These are phyloP conservation scores for Excoecaria cochinchinensis DNA, from an alignment of 345 rosid genomes.

Conservation along the genomic window DNA sequence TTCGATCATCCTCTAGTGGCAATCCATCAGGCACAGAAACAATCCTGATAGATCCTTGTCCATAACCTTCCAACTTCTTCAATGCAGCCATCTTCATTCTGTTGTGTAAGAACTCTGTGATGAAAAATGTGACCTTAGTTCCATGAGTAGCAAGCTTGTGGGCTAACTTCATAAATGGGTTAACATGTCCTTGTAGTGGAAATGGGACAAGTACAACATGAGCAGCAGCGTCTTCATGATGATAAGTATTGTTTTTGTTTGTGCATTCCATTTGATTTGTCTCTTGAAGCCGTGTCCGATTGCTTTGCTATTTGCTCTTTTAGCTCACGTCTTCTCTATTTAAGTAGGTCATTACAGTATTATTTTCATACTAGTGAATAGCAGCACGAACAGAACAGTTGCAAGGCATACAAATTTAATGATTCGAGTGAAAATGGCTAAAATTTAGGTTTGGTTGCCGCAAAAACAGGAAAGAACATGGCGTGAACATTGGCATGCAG, in stretches of 20 bases:
- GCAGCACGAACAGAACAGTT: neutral
- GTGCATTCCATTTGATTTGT: neutral
- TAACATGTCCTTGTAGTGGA: conserved; percentile 31
- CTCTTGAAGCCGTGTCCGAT: neutral
- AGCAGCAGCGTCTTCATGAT: neutral
- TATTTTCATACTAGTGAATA: neutral
- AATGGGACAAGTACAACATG: conserved; percentile 27
- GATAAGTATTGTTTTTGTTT: neutral
- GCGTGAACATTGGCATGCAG: too few relatives aligned
- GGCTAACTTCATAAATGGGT: conserved; percentile 23
- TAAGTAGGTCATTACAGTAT: neutral
- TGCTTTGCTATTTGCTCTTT: neutral
- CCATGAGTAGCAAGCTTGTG: conserved; percentile 15
- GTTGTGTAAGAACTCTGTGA: conserved; percentile 13
- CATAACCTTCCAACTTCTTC: neutral
- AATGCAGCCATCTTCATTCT: neutral
- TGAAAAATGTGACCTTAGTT: conserved; percentile 25
- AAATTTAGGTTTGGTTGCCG: neutral
- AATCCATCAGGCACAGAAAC: conserved; percentile 30
- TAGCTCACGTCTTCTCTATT: neutral
- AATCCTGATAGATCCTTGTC: conserved; percentile 2
- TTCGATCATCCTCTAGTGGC: conserved; percentile 23
- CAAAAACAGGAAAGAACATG: neutral
- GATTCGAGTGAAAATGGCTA: neutral
- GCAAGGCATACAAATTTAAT: neutral